Conservation (phyloP, 2,329 filamentous ascomycete species). For the Paecilomyces niveus region DNA sequence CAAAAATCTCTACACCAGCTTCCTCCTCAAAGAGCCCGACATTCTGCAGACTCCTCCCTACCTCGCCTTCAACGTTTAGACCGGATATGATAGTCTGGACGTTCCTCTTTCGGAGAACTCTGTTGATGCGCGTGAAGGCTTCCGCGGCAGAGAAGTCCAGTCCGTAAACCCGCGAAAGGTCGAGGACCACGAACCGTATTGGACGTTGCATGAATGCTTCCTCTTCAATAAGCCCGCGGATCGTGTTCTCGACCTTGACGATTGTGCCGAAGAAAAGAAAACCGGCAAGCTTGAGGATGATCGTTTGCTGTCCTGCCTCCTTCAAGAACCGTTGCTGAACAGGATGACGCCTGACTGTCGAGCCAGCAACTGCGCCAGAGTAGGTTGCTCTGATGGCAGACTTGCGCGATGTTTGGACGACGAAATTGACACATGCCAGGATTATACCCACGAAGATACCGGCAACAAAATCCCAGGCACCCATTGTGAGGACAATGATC, state of each 20-base stretch:
- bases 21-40: slow-evolving; percentile 73
- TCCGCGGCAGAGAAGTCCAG: slow-evolving; percentile 95
- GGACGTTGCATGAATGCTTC: slow-evolving; percentile 69
- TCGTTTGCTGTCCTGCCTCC: slow-evolving; percentile 79
- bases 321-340: slow-evolving; percentile 81
- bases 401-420: slow-evolving; percentile 83
- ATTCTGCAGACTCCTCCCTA: slow-evolving; percentile 72
- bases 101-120: slow-evolving; percentile 67
- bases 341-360: slow-evolving; percentile 84
- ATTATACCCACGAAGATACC: slow-evolving; percentile 90
- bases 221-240: slow-evolving; percentile 74
- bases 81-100: slow-evolving; percentile 80
- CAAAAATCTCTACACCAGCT: slow-evolving; percentile 71
- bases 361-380: slow-evolving; percentile 79
- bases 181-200: slow-evolving; percentile 83
- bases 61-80: slow-evolving; percentile 64
- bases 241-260: slow-evolving; percentile 85
- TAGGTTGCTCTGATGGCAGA: slow-evolving; percentile 88
- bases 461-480: slow-evolving; percentile 90
- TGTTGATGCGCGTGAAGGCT: slow-evolving; percentile 86
- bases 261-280: slow-evolving; percentile 99
- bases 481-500: slow-evolving; percentile 90
- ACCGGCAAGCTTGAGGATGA: slow-evolving; percentile 83
- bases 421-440: slow-evolving; percentile 82
- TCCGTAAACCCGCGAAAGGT: slow-evolving; percentile 82